phyloP scores from a whole-genome alignment of 1,139 yeast species.

The Yamadazyma friedrichii region DNA sequence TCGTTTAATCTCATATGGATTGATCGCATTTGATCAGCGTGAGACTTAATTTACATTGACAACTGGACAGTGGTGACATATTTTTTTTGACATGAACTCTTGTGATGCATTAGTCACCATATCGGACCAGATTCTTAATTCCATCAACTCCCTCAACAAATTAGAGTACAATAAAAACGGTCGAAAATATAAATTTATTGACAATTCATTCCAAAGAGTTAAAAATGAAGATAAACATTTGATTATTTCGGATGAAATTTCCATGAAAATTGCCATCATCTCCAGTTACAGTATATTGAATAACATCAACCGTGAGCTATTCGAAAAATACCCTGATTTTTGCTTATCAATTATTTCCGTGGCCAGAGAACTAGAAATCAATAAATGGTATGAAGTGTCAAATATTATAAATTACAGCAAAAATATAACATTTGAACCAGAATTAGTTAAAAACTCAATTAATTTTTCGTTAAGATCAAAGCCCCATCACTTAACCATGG shows the following conservation, averaged over 20 bases:
- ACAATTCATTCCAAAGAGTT: slow-evolving; percentile 49
- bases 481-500: slow-evolving; percentile 38
- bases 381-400: slow-evolving; percentile 51
- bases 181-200: slow-evolving; percentile 49
- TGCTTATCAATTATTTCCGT: slow-evolving; percentile 52
- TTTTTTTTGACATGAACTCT: slow-evolving; percentile 14
- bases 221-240: slow-evolving; percentile 53
- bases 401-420: slow-evolving; percentile 38
- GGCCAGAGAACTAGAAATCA: slow-evolving; percentile 48
- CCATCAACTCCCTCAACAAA: slow-evolving; percentile 30
- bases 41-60: background rate
- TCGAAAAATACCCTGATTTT: slow-evolving; percentile 38
- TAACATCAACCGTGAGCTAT: slow-evolving; percentile 32
- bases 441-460: slow-evolving; percentile 12
- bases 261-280: slow-evolving; percentile 35
- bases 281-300: slow-evolving; percentile 46
- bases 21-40: background rate
- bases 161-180: slow-evolving; percentile 51
- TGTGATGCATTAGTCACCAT: slow-evolving; percentile 27
- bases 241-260: slow-evolving; percentile 36
- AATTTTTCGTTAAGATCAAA: slow-evolving; percentile 18
- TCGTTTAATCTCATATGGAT: too few relatives aligned
- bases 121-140: slow-evolving; percentile 26
- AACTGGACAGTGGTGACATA: too few relatives aligned
- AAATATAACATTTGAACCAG: slow-evolving; percentile 9